Evolutionary conservation across 495 filamentous ascomycete genomes (phyloP).

Genomic region (Echria macrotheca): DNA sequence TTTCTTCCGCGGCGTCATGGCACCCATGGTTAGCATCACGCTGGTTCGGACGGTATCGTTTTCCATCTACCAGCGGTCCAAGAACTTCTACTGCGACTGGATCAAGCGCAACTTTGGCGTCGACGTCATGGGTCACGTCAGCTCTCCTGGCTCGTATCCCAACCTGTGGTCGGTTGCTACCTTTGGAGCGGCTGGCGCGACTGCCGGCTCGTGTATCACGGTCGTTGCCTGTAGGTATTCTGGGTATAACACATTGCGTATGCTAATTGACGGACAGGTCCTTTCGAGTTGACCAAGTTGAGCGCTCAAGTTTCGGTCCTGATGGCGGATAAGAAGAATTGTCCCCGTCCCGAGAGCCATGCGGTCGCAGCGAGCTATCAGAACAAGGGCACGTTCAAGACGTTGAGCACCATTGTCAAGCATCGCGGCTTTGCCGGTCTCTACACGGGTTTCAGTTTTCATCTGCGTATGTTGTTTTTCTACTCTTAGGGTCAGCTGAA

Average conservation of each 20-base stretch:
- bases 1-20: conserved; percentile 74
- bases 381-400: conserved; percentile 74
- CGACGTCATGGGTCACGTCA: conserved; percentile 67
- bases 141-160: conserved; percentile 62
- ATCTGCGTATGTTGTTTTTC: conserved; percentile 56
- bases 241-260: too few species aligned
- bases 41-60: conserved; percentile 89
- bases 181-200: conserved; percentile 72
- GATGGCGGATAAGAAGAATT: conserved; percentile 62
- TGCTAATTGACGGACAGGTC: conserved; percentile 49
- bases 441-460: conserved; percentile 81
- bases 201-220: conserved; percentile 74
- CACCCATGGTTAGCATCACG: conserved; percentile 82
- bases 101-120: conserved; percentile 58
- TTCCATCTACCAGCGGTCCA: conserved; percentile 81
- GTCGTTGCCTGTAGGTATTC: conserved; percentile 72
- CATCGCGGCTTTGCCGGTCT: conserved; percentile 72
- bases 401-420: conserved; percentile 70
- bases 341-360: conserved; percentile 43
- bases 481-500: background rate
- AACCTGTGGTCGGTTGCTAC: conserved; percentile 63
- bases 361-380: conserved; percentile 64
- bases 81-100: conserved; percentile 66
- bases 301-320: conserved; percentile 86
- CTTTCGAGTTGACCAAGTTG: conserved; percentile 90